Percentiles rank a stretch among this genome's conserved stretches.
Conservation (phyloP, 495 filamentous ascomycete species). For the Apiosordaria backusii region DNA sequence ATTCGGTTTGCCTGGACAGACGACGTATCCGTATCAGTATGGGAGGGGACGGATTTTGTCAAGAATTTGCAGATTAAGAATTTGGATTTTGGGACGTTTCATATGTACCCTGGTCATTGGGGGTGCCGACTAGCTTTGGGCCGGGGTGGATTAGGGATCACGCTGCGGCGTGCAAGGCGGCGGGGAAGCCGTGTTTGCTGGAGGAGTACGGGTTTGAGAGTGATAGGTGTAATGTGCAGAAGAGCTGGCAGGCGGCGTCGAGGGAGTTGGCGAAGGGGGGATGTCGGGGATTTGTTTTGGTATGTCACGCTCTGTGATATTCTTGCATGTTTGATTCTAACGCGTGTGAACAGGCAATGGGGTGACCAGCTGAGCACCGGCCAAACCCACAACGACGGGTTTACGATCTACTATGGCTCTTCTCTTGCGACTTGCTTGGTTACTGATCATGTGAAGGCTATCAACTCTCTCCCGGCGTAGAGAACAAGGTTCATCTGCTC, state of each 20-base stretch:
- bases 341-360: slow-evolving; percentile 38
- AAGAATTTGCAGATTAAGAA: slow-evolving; percentile 48
- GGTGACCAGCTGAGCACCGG: slow-evolving; percentile 54
- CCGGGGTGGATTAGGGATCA: slow-evolving; percentile 57
- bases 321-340: not conserved
- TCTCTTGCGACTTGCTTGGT: slow-evolving; percentile 55
- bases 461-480: slow-evolving; percentile 25
- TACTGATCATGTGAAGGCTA: slow-evolving; percentile 54
- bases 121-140: slow-evolving; percentile 40
- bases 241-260: slow-evolving; percentile 54
- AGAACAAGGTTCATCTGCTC: no score
- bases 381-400: slow-evolving; percentile 51
- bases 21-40: slow-evolving; percentile 53
- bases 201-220: slow-evolving; percentile 59
- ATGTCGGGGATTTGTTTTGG: slow-evolving; percentile 61
- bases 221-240: slow-evolving; percentile 42
- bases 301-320: not conserved
- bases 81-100: slow-evolving; percentile 63
- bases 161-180: slow-evolving; percentile 48
- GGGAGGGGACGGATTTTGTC: slow-evolving; percentile 59
- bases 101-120: slow-evolving; percentile 56
- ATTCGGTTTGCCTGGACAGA: slow-evolving; percentile 41
- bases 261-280: slow-evolving; percentile 41
- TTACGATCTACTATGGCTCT: slow-evolving; percentile 57
- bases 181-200: slow-evolving; percentile 59